A percentile compares a stretch with the other conserved stretches of the same genome.
These are phyloP conservation scores for Acanthochlamys bracteata DNA, from an alignment of 106 monocot genomes.

Conservation along the genomic window DNA sequence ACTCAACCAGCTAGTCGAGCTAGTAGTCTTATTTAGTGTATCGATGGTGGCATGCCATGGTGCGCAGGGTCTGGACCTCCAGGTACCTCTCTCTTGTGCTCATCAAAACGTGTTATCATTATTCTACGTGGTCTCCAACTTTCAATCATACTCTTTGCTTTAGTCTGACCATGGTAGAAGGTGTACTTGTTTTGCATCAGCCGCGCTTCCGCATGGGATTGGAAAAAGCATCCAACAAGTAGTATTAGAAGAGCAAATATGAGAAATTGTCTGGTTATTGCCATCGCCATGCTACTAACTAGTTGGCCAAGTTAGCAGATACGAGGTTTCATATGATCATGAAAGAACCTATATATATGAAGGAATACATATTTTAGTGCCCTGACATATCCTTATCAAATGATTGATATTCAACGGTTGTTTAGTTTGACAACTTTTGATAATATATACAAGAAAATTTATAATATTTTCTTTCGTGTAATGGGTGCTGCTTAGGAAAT, in stretches of 20 bases:
- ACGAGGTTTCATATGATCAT: too few relatives aligned
- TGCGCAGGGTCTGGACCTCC: slow-evolving; percentile 31
- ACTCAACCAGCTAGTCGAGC: too few relatives aligned
- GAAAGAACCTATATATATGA: too few relatives aligned
- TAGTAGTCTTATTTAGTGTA: background rate
- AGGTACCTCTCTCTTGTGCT: slow-evolving; percentile 18
- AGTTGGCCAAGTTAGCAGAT: too few relatives aligned
- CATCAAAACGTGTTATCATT: background rate
- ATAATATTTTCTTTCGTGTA: background rate
- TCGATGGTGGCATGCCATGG: slow-evolving; percentile 3
- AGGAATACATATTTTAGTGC: too few relatives aligned
- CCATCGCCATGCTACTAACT: background rate
- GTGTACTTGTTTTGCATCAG: background rate
- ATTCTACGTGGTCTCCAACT: background rate
- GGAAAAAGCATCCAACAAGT: background rate
- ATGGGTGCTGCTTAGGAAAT: slow-evolving; percentile 6
- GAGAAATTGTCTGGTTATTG: background rate
- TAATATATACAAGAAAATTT: background rate
- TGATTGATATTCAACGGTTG: background rate
- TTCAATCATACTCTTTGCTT: background rate
- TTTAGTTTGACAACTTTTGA: background rate
- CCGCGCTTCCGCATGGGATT: background rate
- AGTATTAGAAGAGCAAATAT: background rate
- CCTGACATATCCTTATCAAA: too few relatives aligned
- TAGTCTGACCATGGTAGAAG: background rate